Evolutionary conservation across 176 grass and related monocot species (phyloP), one percentile per base, ranked within the genome.

Genomic region (Poa annua): DNA sequence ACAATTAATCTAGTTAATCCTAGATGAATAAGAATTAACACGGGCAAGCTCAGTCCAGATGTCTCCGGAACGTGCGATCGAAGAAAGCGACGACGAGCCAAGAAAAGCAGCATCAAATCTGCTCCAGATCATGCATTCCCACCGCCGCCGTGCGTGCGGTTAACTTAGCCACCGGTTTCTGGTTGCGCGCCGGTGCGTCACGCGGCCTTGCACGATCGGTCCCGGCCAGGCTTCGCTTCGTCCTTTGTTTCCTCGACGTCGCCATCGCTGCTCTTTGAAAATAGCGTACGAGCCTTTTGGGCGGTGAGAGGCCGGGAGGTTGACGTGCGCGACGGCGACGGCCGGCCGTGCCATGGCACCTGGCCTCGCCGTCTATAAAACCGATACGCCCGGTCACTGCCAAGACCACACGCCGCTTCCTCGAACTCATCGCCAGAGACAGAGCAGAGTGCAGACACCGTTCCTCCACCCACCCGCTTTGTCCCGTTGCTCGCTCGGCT

Each of bases 371-470:
- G 24, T 7, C 70, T 73, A 73, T 73, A 73, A 29, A 73, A 50
- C n/a, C n/a, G n/a, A n/a, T n/a, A n/a, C n/a, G 2, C 10, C 39
- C 21, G 2, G 1, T 1, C 39, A 0, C 39, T 45, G 17, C 45
- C 48, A n/a, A 36, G 22, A 49, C 0, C 70, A 19, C 70, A 19
- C 47, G 15, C 47, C 13, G 4, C 12, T 49, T 49, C 47, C 47
- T 49, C 47, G 47, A 49, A 49, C 47, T 14, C 47, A 45, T 80
- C 82, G 77, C 87, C 70, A 8, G 21, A 39, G 60, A 41, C 59
- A 67, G 32, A 9, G 7, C 66, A 70, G n/a, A 57, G 54, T 57
- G n/a, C 67, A 3, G 35, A 42, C 66, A 15, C 22, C 1, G 71
- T 3, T 8, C 7, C 6, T 73, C 44, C 3, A 29, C 13, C 24